phyloP scores from a whole-genome alignment of 306 rosid genomes.

The Dryas octopetala region DNA sequence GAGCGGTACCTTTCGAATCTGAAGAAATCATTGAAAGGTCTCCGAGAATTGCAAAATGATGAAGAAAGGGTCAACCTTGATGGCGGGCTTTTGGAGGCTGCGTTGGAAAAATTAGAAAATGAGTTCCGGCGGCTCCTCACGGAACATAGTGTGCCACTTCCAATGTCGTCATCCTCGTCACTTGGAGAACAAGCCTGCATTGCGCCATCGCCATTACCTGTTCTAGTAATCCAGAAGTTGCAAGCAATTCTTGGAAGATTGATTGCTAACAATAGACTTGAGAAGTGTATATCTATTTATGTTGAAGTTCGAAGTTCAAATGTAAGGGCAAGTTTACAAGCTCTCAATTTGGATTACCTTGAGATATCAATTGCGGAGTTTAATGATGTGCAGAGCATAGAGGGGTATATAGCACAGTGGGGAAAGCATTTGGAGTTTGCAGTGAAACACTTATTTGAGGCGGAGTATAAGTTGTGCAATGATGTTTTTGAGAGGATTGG shows the following conservation, averaged over 20 bases:
- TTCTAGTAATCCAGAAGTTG: slow-evolving; percentile 71
- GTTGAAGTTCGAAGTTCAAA: slow-evolving; percentile 87
- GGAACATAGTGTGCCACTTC: slow-evolving; percentile 83
- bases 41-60: slow-evolving; percentile 61
- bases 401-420: slow-evolving; percentile 86
- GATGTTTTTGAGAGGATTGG: slow-evolving; percentile 96
- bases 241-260: slow-evolving; percentile 83
- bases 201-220: slow-evolving; percentile 94
- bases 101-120: slow-evolving; percentile 74
- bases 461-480: slow-evolving; percentile 87
- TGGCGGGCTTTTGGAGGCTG: slow-evolving; percentile 91
- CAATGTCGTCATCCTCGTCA: slow-evolving; percentile 48
- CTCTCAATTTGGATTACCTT: slow-evolving; percentile 88
- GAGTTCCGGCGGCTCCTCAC: slow-evolving; percentile 75
- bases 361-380: slow-evolving; percentile 86
- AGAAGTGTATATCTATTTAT: slow-evolving; percentile 71
- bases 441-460: slow-evolving; percentile 97
- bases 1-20: slow-evolving; percentile 54
- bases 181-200: slow-evolving; percentile 76
- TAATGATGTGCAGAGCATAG: slow-evolving; percentile 94
- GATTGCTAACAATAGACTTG: slow-evolving; percentile 71
- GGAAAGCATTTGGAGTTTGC: slow-evolving; percentile 99
- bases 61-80: slow-evolving; percentile 59
- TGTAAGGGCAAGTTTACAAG: slow-evolving; percentile 92
- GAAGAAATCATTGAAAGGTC: slow-evolving; percentile 71